Evolutionary conservation across 179 eudicot genomes (phyloP), one percentile per base, ranked within the genome.

Genomic region (Sideroxylon spinosum): DNA sequence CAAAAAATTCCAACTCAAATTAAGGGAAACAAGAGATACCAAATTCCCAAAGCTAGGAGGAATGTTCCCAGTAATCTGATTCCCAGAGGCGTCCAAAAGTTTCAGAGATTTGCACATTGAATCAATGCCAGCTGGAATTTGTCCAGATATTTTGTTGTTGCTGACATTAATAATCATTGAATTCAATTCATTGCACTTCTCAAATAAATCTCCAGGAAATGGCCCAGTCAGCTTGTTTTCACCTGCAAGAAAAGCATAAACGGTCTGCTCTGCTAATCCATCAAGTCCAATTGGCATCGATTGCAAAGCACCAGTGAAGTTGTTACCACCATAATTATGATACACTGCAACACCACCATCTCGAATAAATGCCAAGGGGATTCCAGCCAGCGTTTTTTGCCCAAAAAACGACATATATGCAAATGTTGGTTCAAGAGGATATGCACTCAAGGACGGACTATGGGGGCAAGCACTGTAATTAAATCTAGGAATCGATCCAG

Each of bases 161-260:
- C 86, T 85, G 65, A 89, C 82, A 76, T 89, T 88, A 28, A 88
- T 71, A 57, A 86, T 49, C 74, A 89, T 59, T 26, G 86, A 81
- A 69, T 75, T 74, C 66, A 85, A 74, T 9, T 79, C 80, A 61
- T 81, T 77, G 75, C 92, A 89, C 20, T 83, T 86, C 50, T 84
- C 85, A 74, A 83, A 86, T n/a, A 89, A 56, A 13, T 53, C 76
- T 25, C 83, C 86, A 16, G 88, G 85, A 79, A 89, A 82, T 64
- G 78, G 75, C 49, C 91, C 92, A 48, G 78, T 74, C 66, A 89
- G 79, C 68, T 82, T 81, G 78, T 89, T 89, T 20, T 67, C 32
- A 28, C 87, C 87, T 65, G 88, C 92, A 82, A 88, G 83, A 85
- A 86, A 89, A 53, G 91, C 91, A 85, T 89, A 89, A 64, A 70